phyloP scores from a whole-genome alignment of 1,139 yeast genomes.

The Suhomyces chickasaworum region DNA sequence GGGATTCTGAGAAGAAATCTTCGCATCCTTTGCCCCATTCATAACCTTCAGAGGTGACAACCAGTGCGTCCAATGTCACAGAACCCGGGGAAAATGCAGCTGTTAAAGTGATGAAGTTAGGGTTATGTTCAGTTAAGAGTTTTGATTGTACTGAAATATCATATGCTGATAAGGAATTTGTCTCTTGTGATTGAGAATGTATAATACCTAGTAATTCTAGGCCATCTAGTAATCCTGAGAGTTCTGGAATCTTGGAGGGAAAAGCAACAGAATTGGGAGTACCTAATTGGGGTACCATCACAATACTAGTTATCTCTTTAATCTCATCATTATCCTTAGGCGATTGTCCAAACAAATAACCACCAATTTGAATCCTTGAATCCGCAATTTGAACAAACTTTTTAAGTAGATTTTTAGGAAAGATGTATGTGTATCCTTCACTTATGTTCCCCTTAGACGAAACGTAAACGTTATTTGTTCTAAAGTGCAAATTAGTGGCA shows the following conservation, averaged over 20 bases:
- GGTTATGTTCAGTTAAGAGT: constrained; percentile 38
- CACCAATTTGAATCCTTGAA: constrained; percentile 80
- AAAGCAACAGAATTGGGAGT: constrained; percentile 65
- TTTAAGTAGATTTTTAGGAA: constrained; percentile 80
- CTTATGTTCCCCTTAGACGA: constrained; percentile 46
- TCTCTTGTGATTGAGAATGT: constrained; percentile 72
- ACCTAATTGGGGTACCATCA: constrained; percentile 88
- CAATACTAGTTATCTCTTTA: constrained; percentile 77
- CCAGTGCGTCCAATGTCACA: constrained; percentile 70
- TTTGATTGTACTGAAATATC: constrained; percentile 69
- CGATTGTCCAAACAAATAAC: constrained; percentile 72
- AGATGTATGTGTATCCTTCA: constrained; percentile 62
- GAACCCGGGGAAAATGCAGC: constrained; percentile 86
- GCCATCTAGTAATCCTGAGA: constrained; percentile 26
- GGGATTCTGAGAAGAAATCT: constrained; percentile 54
- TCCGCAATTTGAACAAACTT: constrained; percentile 84
- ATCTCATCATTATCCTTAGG: constrained; percentile 71
- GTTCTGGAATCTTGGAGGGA: constrained; percentile 51
- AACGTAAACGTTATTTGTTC: constrained; percentile 77
- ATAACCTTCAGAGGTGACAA: constrained; percentile 63
- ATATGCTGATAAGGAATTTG: constrained; percentile 61
- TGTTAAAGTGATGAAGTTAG: constrained; percentile 55
- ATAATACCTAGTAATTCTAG: constrained; percentile 77
- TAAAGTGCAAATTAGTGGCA: constrained; percentile 67
- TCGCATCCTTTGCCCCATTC: constrained; percentile 75